Evolutionary conservation across 208 protist species (phyloP).

Genomic region (Porcisia deanei): DNA sequence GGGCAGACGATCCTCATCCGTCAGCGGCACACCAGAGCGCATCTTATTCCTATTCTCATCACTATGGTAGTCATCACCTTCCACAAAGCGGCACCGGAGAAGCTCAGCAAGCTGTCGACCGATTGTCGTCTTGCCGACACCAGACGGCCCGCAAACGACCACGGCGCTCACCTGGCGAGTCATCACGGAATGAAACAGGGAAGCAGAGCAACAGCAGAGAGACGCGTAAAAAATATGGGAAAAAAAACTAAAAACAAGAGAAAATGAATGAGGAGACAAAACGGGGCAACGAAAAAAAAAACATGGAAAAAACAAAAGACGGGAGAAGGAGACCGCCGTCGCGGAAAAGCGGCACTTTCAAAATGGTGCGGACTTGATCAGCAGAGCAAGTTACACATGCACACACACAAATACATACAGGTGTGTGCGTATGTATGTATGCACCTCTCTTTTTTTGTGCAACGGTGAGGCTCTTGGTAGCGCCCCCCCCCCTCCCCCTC

Average conservation of each 20-base stretch:
- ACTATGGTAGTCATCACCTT: conserved; percentile 80
- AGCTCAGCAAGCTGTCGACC: conserved; percentile 41
- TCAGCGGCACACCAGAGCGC: conserved; percentile 60
- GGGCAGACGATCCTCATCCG: conserved; percentile 69
- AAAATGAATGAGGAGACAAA: not conserved
- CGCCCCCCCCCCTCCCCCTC: too few species aligned
- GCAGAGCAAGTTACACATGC: too few species aligned
- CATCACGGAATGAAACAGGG: conserved; percentile 1
- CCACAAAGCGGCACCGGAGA: conserved; percentile 49
- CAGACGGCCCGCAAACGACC: conserved; percentile 76
- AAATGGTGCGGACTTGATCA: too few species aligned
- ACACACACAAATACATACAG: too few species aligned
- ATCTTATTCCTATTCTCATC: conserved; percentile 66
- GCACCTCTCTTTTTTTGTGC: too few species aligned
- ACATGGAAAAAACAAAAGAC: not conserved
- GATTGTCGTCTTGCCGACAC: conserved; percentile 81
- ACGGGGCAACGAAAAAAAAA: not conserved
- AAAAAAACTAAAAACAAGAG: not conserved
- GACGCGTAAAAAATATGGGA: not conserved
- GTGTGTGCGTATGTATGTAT: too few species aligned
- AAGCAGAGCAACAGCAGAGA: not conserved
- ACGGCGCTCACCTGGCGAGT: conserved; percentile 29
- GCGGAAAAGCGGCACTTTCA: too few species aligned
- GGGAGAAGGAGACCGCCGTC: not conserved
- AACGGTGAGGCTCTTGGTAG: too few species aligned